Conservation (phyloP, 2,329 filamentous ascomycete genomes). For the Fusarium albosuccineum region DNA sequence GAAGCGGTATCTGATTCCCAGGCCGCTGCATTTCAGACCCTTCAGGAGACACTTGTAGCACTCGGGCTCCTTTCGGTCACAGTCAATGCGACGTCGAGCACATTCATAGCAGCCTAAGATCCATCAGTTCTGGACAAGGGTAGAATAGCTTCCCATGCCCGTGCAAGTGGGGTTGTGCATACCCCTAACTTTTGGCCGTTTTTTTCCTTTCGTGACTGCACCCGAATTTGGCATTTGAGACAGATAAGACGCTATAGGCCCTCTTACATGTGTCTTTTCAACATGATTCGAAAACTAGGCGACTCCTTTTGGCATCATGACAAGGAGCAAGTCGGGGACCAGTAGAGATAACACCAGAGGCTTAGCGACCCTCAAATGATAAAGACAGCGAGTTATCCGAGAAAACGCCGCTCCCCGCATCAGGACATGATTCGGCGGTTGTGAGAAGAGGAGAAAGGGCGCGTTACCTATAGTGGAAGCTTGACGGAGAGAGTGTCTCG, state of each 20-base stretch:
- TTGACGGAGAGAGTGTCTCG: constrained; percentile 3
- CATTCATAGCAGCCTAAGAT: constrained; percentile 20
- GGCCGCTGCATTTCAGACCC: constrained; percentile 11
- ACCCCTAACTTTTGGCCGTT: constrained; percentile 24
- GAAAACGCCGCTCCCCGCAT: background rate
- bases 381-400: background rate
- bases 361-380: too few species aligned
- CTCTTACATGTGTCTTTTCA: background rate
- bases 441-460: background rate
- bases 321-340: background rate
- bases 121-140: background rate
- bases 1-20: constrained; percentile 22
- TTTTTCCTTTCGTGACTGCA: constrained; percentile 8
- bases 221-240: constrained; percentile 6
- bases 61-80: constrained; percentile 13
- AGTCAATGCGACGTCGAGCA: constrained; percentile 21
- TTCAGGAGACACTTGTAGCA: constrained; percentile 12
- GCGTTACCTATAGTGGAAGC: constrained; percentile 10
- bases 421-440: background rate
- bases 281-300: background rate
- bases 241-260: background rate
- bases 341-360: background rate
- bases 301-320: background rate
- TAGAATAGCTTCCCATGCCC: background rate
- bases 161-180: background rate